Conservation (phyloP, 1,284 basidiomycete genomes). For the Mycosarcoma maydis region DNA sequence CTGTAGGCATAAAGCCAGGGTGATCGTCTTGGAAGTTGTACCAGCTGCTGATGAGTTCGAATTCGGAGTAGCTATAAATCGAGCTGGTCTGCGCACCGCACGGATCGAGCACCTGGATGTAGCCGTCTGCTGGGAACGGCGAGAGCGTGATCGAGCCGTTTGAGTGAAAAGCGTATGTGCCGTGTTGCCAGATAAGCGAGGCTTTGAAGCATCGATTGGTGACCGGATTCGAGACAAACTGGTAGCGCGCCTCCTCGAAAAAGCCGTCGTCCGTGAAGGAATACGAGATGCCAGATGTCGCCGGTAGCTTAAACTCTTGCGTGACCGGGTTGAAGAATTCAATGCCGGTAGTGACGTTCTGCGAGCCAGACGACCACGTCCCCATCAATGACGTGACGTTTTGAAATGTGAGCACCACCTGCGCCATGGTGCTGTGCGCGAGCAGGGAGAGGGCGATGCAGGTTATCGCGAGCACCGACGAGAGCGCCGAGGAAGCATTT, state of each 20-base stretch:
- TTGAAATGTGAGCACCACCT: slow-evolving; percentile 12
- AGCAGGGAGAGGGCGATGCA: slow-evolving; percentile 3
- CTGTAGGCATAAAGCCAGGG: slow-evolving; percentile 44
- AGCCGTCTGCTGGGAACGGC: slow-evolving; percentile 59
- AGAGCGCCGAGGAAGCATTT: slow-evolving; percentile 5
- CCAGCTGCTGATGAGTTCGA: slow-evolving; percentile 54
- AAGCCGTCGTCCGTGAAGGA: slow-evolving; percentile 62
- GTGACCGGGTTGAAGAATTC: slow-evolving; percentile 64
- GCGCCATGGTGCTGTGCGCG: slow-evolving; percentile 4
- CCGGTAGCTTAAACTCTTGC: slow-evolving; percentile 57
- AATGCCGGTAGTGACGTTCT: slow-evolving; percentile 58
- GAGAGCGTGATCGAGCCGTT: slow-evolving; percentile 54
- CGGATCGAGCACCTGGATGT: slow-evolving; percentile 55
- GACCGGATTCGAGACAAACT: slow-evolving; percentile 53
- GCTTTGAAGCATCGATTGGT: slow-evolving; percentile 61
- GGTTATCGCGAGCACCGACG: slow-evolving; percentile 7
- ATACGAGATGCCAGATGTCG: slow-evolving; percentile 59
- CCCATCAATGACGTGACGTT: slow-evolving; percentile 50
- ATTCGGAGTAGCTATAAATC: slow-evolving; percentile 54
- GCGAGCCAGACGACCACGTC: slow-evolving; percentile 62
- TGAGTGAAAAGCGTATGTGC: slow-evolving; percentile 57
- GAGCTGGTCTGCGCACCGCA: slow-evolving; percentile 51
- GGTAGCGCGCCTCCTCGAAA: slow-evolving; percentile 58
- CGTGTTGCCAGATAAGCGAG: slow-evolving; percentile 64
- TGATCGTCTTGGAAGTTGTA: slow-evolving; percentile 52